These are phyloP conservation scores for Trichoderma sp. DNA, from an alignment of 2,329 filamentous ascomycete species.

Conservation along the genomic window DNA sequence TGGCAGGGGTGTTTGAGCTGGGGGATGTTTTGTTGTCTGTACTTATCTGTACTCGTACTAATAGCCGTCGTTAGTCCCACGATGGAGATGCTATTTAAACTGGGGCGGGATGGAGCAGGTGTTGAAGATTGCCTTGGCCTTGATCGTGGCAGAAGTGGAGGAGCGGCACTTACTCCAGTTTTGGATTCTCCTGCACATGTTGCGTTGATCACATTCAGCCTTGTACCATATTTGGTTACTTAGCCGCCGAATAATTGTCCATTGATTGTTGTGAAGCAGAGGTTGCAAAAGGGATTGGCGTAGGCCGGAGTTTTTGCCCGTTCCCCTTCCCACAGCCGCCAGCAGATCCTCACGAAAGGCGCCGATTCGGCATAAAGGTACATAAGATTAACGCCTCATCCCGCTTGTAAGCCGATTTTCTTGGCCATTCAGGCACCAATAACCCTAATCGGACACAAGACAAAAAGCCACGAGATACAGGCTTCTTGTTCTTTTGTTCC, in stretches of 20 bases:
- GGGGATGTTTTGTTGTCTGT: slow-evolving; percentile 1
- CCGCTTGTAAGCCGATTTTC: not conserved
- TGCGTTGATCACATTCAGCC: not conserved
- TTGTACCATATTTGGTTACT: not conserved
- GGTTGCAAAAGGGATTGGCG: not conserved
- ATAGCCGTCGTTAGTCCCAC: not conserved
- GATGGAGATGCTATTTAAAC: not conserved
- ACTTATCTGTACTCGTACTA: not conserved
- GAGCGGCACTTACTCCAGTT: not conserved
- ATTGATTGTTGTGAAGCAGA: not conserved
- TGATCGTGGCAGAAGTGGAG: not conserved
- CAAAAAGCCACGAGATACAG: not conserved
- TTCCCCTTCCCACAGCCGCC: not conserved
- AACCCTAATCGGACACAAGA: not conserved
- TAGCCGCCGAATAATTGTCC: not conserved
- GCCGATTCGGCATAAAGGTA: not conserved
- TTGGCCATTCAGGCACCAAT: not conserved
- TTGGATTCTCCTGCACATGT: not conserved
- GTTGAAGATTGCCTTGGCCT: not conserved
- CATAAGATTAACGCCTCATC: not conserved
- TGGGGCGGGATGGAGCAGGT: not conserved
- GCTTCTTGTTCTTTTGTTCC: not conserved
- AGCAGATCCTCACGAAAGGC: not conserved
- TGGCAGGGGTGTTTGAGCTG: not conserved
- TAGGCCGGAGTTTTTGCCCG: not conserved